Evolutionary conservation across 805 yeast species (phyloP).

Genomic region (Wickerhamiella allomyrinae): DNA sequence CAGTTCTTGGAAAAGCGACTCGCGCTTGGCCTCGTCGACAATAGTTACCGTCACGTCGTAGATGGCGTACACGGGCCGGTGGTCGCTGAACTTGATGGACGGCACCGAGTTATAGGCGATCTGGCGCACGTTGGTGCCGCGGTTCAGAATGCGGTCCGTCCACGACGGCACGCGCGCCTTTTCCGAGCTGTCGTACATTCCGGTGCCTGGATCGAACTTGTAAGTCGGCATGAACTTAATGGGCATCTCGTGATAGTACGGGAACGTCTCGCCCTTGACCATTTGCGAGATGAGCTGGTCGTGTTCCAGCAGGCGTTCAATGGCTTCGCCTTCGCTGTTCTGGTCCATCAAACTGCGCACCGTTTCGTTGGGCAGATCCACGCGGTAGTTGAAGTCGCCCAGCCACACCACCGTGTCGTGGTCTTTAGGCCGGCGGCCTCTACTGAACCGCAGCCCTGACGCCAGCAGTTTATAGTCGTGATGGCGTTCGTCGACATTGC

Average conservation of each 20-base stretch:
- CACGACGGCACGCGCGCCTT: conserved; percentile 90
- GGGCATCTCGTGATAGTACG: conserved; percentile 60
- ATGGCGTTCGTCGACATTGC: conserved; percentile 69
- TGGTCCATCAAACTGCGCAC: conserved; percentile 45
- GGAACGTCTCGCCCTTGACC: conserved; percentile 56
- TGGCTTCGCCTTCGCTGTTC: conserved; percentile 7
- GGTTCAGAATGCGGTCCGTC: conserved; percentile 78
- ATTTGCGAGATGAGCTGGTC: conserved; percentile 77
- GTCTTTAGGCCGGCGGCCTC: conserved; percentile 62
- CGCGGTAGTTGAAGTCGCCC: conserved; percentile 87
- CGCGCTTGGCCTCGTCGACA: conserved; percentile 49
- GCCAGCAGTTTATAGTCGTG: conserved; percentile 66
- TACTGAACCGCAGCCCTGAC: conserved; percentile 61
- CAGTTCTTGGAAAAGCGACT: conserved; percentile 40
- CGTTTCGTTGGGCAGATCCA: conserved; percentile 54
- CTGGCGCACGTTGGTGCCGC: conserved; percentile 41
- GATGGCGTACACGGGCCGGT: conserved; percentile 81
- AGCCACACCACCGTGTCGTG: conserved; percentile 87
- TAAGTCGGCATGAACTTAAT: conserved; percentile 80
- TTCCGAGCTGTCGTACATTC: conserved; percentile 73
- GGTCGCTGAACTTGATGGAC: conserved; percentile 59
- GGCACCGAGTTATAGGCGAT: conserved; percentile 55
- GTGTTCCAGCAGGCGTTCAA: conserved; percentile 34
- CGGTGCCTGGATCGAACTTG: conserved; percentile 77
- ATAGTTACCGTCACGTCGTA: conserved; percentile 52